Evolutionary conservation across 352 stramenopile species (phyloP), one percentile per base, ranked within the genome.

Genomic region (Peronospora belbahrii): DNA sequence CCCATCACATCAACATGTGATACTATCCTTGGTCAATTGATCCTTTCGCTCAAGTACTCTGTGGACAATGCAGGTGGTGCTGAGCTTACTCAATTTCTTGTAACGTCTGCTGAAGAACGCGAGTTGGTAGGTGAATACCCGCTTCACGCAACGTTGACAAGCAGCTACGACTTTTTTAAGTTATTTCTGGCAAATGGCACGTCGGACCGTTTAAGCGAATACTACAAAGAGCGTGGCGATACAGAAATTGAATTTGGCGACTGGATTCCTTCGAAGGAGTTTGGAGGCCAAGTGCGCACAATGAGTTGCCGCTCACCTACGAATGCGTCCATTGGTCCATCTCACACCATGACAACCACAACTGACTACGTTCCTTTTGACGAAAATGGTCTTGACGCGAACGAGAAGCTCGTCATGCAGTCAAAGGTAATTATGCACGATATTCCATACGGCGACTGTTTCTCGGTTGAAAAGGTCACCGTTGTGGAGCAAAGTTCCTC

Each of bases 371-470:
- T 88, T 3, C 57, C 48, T 20, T 85, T 84, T 47, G 30, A 48
- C 1, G 61, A 81, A 8, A 30, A 52, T 5, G 52, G 51, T 2
- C 50, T 68, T 37, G 55, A 59, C 4, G 69, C 71, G 27, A 57
- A 44, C 7, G 71, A 82, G 8, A 70, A 63, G 33, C 65, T 88
- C 22, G 61, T 85, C 9, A 59, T 90, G 23, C 70, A 87, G 46
- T 63, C 64, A 7, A 80, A 75, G 43, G 65, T 78, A 13, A 62
- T 81, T 25, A 56, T 93, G 42, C 81, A 90, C 52, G 81, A 93
- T 25, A 93, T 93, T 49, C 81, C 81, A 9, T 93, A 93, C 43
- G 81, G 81, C 24, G 81, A 93, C 39, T 90, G 77, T 54, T 93
- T 93, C 44, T 76, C 72, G 2, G 78, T 93, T 15, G 80, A 92